Conservation (phyloP, 345 rosid species). For the Euphorbia lathyris region DNA sequence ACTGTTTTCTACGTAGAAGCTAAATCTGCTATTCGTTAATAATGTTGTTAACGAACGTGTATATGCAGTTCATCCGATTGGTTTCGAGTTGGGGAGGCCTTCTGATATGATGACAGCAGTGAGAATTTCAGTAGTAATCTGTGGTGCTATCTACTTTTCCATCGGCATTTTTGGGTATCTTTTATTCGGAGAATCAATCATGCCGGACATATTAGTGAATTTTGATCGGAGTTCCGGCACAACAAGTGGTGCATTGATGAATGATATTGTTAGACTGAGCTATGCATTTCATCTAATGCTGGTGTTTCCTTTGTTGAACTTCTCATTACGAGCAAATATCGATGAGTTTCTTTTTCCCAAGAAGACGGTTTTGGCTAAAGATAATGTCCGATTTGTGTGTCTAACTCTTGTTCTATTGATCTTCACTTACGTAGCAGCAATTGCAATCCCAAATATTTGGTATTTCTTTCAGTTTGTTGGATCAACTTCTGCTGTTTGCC, state of each 20-base stretch:
- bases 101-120: slow-evolving; percentile 56
- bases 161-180: slow-evolving; percentile 74
- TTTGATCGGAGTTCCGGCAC: slow-evolving; percentile 58
- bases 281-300: slow-evolving; percentile 78
- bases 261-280: slow-evolving; percentile 62
- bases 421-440: slow-evolving; percentile 51
- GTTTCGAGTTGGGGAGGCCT: slow-evolving; percentile 63
- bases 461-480: slow-evolving; percentile 80
- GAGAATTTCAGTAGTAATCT: slow-evolving; percentile 53
- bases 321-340: slow-evolving; percentile 63
- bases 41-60: neutral
- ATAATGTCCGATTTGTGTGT: slow-evolving; percentile 50
- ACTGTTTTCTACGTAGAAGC: no score
- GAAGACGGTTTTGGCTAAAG: slow-evolving; percentile 37
- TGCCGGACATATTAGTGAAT: slow-evolving; percentile 76
- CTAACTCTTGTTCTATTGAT: slow-evolving; percentile 45
- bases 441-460: slow-evolving; percentile 78
- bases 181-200: slow-evolving; percentile 68
- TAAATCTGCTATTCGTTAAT: no score
- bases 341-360: slow-evolving; percentile 64
- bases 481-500: slow-evolving; percentile 76
- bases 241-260: slow-evolving; percentile 44
- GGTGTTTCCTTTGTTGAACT: slow-evolving; percentile 81
- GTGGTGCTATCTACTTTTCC: slow-evolving; percentile 57
- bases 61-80: slow-evolving; percentile 75